Evolutionary conservation across 371 early-diverging fungal genomes (phyloP).

Genomic region (Mucor piriformis): DNA sequence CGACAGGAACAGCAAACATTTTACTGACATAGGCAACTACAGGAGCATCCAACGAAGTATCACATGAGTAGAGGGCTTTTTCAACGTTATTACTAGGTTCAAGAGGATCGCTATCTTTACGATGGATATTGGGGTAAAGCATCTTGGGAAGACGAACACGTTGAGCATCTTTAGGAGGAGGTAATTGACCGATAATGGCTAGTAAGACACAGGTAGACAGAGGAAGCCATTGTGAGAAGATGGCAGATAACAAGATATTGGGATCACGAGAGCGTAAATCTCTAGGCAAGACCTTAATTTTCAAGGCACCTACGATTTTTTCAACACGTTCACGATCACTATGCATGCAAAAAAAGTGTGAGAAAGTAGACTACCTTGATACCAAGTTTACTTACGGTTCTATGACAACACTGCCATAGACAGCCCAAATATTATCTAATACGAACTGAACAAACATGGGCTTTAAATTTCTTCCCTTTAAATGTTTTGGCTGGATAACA

Average conservation of each 20-base stretch:
- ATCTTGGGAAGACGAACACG: slow-evolving; percentile 78
- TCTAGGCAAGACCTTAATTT: slow-evolving; percentile 85
- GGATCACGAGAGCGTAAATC: slow-evolving; percentile 90
- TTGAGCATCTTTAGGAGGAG: slow-evolving; percentile 87
- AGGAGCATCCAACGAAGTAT: slow-evolving; percentile 54
- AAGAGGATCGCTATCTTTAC: slow-evolving; percentile 36
- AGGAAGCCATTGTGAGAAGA: slow-evolving; percentile 87
- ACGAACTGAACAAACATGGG: slow-evolving; percentile 97
- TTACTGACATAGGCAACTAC: slow-evolving; percentile 91
- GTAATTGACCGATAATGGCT: slow-evolving; percentile 86
- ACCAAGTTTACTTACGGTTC: slow-evolving; percentile 55
- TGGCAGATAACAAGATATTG: slow-evolving; percentile 69
- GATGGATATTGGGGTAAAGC: slow-evolving; percentile 62
- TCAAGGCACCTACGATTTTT: slow-evolving; percentile 87
- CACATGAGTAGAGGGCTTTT: slow-evolving; percentile 65
- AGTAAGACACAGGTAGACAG: slow-evolving; percentile 76
- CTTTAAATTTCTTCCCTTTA: slow-evolving; percentile 81
- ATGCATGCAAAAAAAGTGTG: neutral
- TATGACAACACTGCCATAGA: slow-evolving; percentile 84
- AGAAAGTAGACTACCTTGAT: neutral
- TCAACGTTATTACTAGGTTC: slow-evolving; percentile 61
- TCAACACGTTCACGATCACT: slow-evolving; percentile 86
- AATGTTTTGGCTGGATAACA: slow-evolving; percentile 82
- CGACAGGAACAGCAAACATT: slow-evolving; percentile 84
- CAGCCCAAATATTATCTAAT: slow-evolving; percentile 93